These are phyloP conservation scores for Tricholoma sp. DNA, from an alignment of 768 basidiomycete species.

Conservation along the genomic window DNA sequence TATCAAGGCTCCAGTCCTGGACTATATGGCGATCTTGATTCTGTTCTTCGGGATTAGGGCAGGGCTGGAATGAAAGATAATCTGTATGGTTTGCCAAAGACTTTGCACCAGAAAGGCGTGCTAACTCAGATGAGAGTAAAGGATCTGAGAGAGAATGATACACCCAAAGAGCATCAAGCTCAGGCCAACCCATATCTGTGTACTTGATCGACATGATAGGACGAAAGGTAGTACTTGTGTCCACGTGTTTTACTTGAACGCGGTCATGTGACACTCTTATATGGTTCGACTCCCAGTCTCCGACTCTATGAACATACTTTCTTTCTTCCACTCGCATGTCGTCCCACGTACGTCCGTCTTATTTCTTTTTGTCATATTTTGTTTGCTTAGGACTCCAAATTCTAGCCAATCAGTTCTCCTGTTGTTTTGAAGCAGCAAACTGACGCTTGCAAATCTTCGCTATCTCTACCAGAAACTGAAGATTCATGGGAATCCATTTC, in stretches of 20 bases:
- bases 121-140: constrained; percentile 34
- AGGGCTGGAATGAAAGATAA: constrained; percentile 43
- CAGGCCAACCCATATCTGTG: constrained; percentile 33
- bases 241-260: background rate
- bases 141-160: constrained; percentile 40
- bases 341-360: background rate
- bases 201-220: constrained; percentile 18
- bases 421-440: constrained; percentile 7
- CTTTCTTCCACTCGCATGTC: background rate
- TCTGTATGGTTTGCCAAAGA: constrained; percentile 28
- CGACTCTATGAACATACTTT: background rate
- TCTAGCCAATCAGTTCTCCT: constrained; percentile 6
- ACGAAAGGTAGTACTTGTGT: background rate
- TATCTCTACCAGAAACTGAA: constrained; percentile 14
- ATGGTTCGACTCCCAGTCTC: background rate
- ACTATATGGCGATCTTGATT: constrained; percentile 45
- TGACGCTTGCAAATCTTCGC: constrained; percentile 5
- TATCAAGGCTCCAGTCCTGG: constrained; percentile 32
- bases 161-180: constrained; percentile 24
- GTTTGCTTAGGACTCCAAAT: background rate
- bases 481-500: constrained; percentile 15
- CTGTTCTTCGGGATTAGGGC: constrained; percentile 29
- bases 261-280: constrained; percentile 9
- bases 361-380: background rate
- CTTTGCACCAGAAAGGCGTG: constrained; percentile 28